A percentile compares a stretch with the other conserved stretches of the same genome.
Conservation (phyloP, 805 yeast species). For the Isabelozyma pseudorhagii region DNA sequence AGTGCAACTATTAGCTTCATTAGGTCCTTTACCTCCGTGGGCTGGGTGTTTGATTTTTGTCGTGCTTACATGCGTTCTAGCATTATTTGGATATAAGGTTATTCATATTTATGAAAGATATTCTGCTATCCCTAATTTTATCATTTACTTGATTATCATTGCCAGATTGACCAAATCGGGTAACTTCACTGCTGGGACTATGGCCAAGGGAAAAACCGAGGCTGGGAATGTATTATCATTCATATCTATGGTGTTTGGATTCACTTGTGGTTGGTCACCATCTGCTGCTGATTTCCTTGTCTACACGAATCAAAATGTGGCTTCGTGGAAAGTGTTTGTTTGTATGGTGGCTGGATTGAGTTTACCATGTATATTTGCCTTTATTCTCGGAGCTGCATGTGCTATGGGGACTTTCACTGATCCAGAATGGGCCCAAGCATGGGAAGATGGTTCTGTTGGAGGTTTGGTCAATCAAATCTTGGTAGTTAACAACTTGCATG, state of each 20-base stretch:
- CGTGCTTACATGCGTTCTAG: constrained; percentile 21
- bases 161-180: constrained; percentile 24
- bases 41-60: constrained; percentile 34
- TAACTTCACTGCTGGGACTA: constrained; percentile 20
- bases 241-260: constrained; percentile 28
- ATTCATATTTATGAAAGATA: constrained; percentile 29
- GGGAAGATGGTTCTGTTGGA: constrained; percentile 26
- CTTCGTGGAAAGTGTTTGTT: constrained; percentile 22
- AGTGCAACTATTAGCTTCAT: constrained; percentile 24
- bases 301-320: constrained; percentile 25
- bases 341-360: constrained; percentile 26
- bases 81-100: constrained; percentile 29
- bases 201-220: constrained; percentile 23
- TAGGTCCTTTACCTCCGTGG: constrained; percentile 31
- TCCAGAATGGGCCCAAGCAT: constrained; percentile 25
- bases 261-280: constrained; percentile 31
- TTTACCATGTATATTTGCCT: constrained; percentile 24
- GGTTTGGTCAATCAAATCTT: constrained; percentile 28
- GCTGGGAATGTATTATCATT: constrained; percentile 29
- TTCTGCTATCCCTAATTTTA: constrained; percentile 30
- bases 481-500: constrained; percentile 24
- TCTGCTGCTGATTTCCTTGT: constrained; percentile 33
- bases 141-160: constrained; percentile 23
- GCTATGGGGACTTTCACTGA: constrained; percentile 24
- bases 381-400: constrained; percentile 30